phyloP scores from a whole-genome alignment of 352 stramenopile species.

The Globisporangium barbulae region DNA sequence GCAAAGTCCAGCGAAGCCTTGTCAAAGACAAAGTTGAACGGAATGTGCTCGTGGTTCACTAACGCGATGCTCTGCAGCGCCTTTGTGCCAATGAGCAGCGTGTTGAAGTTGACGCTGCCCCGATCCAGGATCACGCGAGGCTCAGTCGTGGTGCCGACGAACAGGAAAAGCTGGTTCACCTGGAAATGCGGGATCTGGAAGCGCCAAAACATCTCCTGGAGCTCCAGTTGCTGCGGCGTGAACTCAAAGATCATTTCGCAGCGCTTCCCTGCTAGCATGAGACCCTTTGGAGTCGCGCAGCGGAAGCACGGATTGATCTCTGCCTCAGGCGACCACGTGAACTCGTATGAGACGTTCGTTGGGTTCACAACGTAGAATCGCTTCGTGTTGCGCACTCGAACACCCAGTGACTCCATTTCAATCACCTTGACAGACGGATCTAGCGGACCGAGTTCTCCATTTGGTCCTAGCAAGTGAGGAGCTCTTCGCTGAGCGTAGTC shows the following conservation, averaged over 20 bases:
- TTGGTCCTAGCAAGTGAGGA: conserved; percentile 69
- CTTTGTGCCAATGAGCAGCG: conserved; percentile 87
- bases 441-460: conserved; percentile 76
- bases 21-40: conserved; percentile 95
- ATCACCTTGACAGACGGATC: conserved; percentile 88
- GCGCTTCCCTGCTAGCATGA: conserved; percentile 91
- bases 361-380: conserved; percentile 94
- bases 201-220: conserved; percentile 91
- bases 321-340: conserved; percentile 84
- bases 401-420: conserved; percentile 91
- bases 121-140: conserved; percentile 87
- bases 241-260: conserved; percentile 97
- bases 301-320: conserved; percentile 82
- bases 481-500: conserved; percentile 84
- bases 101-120: conserved; percentile 91
- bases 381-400: conserved; percentile 89
- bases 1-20: conserved; percentile 80
- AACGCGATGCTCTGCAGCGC: conserved; percentile 86
- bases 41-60: conserved; percentile 91
- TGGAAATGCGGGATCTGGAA: conserved; percentile 89
- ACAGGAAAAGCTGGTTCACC: conserved; percentile 90
- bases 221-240: conserved; percentile 85
- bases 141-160: conserved; percentile 90
- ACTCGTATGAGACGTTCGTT: conserved; percentile 93
- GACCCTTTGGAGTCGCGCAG: conserved; percentile 87